phyloP scores from a whole-genome alignment of 352 stramenopile species.

The Thalassiosira ordinaria region DNA sequence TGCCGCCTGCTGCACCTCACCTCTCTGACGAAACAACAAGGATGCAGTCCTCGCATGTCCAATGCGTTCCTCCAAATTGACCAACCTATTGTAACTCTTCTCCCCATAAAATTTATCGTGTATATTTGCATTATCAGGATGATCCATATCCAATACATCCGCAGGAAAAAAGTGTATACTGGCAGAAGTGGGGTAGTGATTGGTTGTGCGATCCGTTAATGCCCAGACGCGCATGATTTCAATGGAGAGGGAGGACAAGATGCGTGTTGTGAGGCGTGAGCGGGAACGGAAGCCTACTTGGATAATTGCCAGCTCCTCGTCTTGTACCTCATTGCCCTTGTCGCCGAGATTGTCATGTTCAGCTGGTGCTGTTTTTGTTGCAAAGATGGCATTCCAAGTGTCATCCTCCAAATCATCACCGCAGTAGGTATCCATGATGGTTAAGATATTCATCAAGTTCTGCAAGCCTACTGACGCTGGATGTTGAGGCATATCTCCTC shows the following conservation, averaged over 20 bases:
- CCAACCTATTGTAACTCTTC: conserved; percentile 63
- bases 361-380: no score
- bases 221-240: conserved; percentile 75
- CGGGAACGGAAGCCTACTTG: conserved; percentile 61
- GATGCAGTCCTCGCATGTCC: conserved; percentile 62
- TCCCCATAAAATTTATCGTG: conserved; percentile 21
- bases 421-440: conserved; percentile 69
- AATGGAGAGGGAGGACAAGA: conserved; percentile 61
- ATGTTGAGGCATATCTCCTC: conserved; percentile 30
- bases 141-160: conserved; percentile 27
- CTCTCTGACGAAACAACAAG: conserved; percentile 42
- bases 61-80: conserved; percentile 64
- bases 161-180: conserved; percentile 53
- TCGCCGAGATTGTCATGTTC: no score
- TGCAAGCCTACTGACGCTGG: conserved; percentile 48
- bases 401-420: conserved; percentile 47
- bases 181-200: conserved; percentile 19
- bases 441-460: conserved; percentile 41
- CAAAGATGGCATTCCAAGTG: conserved; percentile 43
- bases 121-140: conserved; percentile 27
- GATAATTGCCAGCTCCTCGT: conserved; percentile 39
- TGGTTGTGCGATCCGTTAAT: conserved; percentile 54
- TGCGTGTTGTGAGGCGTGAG: conserved; percentile 40
- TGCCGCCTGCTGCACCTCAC: conserved; percentile 45
- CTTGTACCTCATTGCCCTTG: conserved; percentile 18